Evolutionary conservation across 140 eudicot genomes (phyloP), one percentile per base, ranked within the genome.

Genomic region (Eryngium alpinum): DNA sequence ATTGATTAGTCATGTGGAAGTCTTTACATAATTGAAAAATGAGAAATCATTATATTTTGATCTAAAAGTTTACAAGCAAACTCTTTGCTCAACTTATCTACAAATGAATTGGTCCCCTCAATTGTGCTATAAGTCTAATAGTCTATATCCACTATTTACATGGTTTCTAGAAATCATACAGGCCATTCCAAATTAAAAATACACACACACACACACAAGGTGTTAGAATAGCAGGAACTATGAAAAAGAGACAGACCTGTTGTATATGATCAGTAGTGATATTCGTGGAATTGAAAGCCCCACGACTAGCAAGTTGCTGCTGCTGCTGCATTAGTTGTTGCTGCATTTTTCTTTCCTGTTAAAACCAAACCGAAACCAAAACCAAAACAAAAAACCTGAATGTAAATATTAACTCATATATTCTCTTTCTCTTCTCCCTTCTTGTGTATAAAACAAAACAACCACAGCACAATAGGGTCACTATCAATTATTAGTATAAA

Each of bases 261-360:
- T 90, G 95, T 79, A 90, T 90, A 82, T 90, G 95, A 85, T 90
- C 87, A 88, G 95, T 85, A 63, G 92, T 88, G 74, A 90, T 85
- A 84, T 63, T 84, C 57, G 88, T 81, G 80, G 87, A 80, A 87
- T 82, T 88, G 85, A 81, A 85, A 75, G 74, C 49, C 56, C 77
- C 79, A 49, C 38, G 65, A 51, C 60, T 21, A 31, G 89, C 78
- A 84, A 53, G 88, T 83, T 89, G 89, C 43, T 90, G 90, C 90
- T 70, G 88, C 83, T 89, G 89, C 25, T 90, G 90, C 90, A 88
- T 84, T 53, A 88, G 84, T 74, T 88, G 91, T 77, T 86, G 89
- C 86, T 86, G 87, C 85, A 79, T 80, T 77, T 78, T 72, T 75
- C 50, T 80, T 81, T 85, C 79, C 83, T 50, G 79, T 50, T 50